Conservation (phyloP, 1,139 yeast genomes). For the Magnusiomyces paraingens region DNA sequence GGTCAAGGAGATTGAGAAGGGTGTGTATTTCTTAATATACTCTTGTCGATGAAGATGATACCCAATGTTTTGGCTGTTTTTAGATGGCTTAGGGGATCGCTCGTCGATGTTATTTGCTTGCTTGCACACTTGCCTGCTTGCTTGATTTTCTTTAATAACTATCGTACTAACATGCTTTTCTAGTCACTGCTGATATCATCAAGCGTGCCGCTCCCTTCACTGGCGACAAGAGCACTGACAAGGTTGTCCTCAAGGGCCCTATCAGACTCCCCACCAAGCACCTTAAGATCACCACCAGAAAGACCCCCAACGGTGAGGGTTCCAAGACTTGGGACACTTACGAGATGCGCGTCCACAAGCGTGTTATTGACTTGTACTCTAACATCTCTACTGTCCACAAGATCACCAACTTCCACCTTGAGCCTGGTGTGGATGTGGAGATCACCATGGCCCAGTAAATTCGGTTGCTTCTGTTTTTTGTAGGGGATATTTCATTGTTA, state of each 20-base stretch:
- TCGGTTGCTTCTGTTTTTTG: slow-evolving; percentile 5
- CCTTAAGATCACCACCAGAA: slow-evolving; percentile 98
- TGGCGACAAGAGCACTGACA: slow-evolving; percentile 39
- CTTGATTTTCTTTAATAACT: not conserved
- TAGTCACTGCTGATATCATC: slow-evolving; percentile 79
- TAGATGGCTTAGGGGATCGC: no score
- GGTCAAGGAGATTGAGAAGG: slow-evolving; percentile 95
- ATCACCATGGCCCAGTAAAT: slow-evolving; percentile 39
- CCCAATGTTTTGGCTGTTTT: no score
- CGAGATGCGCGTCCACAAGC: slow-evolving; percentile 99
- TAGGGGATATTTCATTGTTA: not conserved
- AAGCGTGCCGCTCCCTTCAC: slow-evolving; percentile 69
- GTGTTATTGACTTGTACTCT: slow-evolving; percentile 97
- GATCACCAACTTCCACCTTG: slow-evolving; percentile 86
- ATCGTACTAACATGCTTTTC: slow-evolving; percentile 6
- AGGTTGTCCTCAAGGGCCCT: slow-evolving; percentile 64
- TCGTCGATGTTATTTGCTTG: no score
- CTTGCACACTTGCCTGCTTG: no score
- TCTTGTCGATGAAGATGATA: not conserved
- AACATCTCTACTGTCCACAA: slow-evolving; percentile 91
- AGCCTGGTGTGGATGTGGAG: slow-evolving; percentile 43
- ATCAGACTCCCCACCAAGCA: slow-evolving; percentile 99
- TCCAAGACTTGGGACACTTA: slow-evolving; percentile 99
- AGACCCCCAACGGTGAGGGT: slow-evolving; percentile 99
- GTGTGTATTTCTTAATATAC: slow-evolving; percentile 30